A percentile compares a stretch with the other conserved stretches of the same genome.
Evolutionary conservation across 1,284 basidiomycete species (phyloP).

Genomic region (Sparassis latifolia): DNA sequence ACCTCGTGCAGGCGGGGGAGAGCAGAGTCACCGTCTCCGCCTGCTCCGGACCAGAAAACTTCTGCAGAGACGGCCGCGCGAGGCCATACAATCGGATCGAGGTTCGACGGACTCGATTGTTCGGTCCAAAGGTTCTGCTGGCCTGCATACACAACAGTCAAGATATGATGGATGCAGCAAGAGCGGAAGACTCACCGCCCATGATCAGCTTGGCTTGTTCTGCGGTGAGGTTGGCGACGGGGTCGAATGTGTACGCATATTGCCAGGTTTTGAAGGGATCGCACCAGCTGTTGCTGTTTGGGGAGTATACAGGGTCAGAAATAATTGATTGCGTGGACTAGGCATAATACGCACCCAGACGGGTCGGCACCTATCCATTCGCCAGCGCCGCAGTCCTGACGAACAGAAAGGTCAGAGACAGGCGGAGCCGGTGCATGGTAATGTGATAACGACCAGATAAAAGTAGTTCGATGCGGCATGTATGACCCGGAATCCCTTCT

Average conservation of each 20-base stretch:
- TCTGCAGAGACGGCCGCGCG: conserved; percentile 75
- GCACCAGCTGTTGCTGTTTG: conserved; percentile 46
- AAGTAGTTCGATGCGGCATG: conserved; percentile 54
- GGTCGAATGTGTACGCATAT: conserved; percentile 70
- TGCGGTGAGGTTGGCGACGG: conserved; percentile 47
- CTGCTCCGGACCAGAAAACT: conserved; percentile 74
- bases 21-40: conserved; percentile 50
- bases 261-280: conserved; percentile 78
- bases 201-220: conserved; percentile 49
- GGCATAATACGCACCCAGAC: conserved; percentile 24
- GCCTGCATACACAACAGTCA: conserved; percentile 24
- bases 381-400: conserved; percentile 73
- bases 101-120: conserved; percentile 63
- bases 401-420: neutral
- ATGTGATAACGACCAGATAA: conserved; percentile 40
- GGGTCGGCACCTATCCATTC: conserved; percentile 66
- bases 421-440: neutral
- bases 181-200: conserved; percentile 46
- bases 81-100: conserved; percentile 76
- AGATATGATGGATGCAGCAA: neutral
- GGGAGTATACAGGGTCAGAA: too few species aligned
- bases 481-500: conserved; percentile 43
- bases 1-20: conserved; percentile 75
- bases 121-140: conserved; percentile 77
- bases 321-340: too few species aligned